Conservation (phyloP, 2,329 filamentous ascomycete species). For the Tolypocladium ophioglossoides region DNA sequence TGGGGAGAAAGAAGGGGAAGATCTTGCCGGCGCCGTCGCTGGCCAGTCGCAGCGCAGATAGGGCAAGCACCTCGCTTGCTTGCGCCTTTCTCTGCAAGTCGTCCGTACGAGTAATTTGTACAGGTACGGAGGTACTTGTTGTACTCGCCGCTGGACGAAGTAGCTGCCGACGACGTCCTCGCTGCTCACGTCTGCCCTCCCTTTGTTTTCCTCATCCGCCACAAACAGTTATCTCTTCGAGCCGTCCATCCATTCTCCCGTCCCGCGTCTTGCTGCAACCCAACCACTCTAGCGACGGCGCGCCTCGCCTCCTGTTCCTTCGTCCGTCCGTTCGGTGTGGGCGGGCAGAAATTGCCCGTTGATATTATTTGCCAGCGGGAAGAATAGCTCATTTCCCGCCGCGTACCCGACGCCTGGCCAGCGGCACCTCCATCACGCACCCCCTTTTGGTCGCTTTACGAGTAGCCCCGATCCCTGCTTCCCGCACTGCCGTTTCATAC, state of each 20-base stretch:
- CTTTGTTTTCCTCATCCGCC: background rate
- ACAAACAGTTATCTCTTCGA: background rate
- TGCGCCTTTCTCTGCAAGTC: background rate
- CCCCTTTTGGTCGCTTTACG: too few species aligned
- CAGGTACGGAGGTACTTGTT: too few species aligned
- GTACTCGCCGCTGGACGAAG: too few species aligned
- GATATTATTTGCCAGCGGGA: background rate
- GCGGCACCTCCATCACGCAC: background rate
- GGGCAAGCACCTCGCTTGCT: background rate
- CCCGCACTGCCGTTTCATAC: conserved; percentile 7
- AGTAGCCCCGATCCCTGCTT: conserved; percentile 7
- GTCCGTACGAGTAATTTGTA: too few species aligned
- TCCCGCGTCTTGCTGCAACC: background rate
- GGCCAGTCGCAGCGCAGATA: background rate
- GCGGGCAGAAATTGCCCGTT: background rate
- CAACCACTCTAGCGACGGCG: background rate
- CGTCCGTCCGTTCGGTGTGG: background rate
- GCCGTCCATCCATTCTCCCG: background rate
- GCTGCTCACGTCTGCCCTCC: background rate
- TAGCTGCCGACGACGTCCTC: background rate
- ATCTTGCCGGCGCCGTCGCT: background rate
- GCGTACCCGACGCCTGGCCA: background rate
- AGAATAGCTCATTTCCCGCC: background rate
- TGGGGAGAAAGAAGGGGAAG: background rate
- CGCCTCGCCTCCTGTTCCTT: background rate